Evolutionary conservation across 2,329 filamentous ascomycete genomes (phyloP), one percentile per base, ranked within the genome.

Genomic region (Cladosporium sp.): DNA sequence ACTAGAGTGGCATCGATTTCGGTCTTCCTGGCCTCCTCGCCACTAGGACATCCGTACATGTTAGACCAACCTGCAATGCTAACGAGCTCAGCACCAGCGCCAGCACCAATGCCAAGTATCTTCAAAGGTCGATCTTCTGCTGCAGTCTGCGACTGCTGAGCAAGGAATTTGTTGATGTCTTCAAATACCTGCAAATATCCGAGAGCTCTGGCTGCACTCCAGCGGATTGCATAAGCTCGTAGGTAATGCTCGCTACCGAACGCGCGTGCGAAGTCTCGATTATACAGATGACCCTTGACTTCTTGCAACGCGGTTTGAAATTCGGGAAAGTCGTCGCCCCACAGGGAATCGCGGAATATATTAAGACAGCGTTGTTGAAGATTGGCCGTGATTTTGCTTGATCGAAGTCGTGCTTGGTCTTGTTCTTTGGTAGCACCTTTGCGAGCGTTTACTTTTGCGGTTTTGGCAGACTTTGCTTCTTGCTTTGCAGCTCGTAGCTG

Each of bases 121-220:
- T 77, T 75, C 34, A 40, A 32, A 8, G 34, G 22, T 13, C 64
- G 51, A 2, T 40, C 34, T 5, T 62, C 44, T n/a, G 37, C 25
- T n/a, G 57, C 34, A 1, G 20, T 32, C 17, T 44, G 7, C 25
- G 22, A 35, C 15, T 22, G 17, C 13, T 40, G 32, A 13, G 25
- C 15, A 3, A 65, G 6, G 9, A 60, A 61, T 6, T 70, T 63
- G 37, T 65, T 64, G 63, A 75, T 56, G 65, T 75, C 61, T 60
- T 66, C 68, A 8, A 56, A 49, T 17, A 86, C 70, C 13, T 80
- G 77, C 17, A 84, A 78, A 74, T 97, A 97, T 61, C 88, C 91
- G 53, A 97, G 75, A 0, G 91, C 89, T 56, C 94, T 81, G 53
- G 89, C 88, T 1, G 93, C 90, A 73, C 91, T 96, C 92, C 93